phyloP scores from a whole-genome alignment of 345 rosid species.

The Citrus medica region DNA sequence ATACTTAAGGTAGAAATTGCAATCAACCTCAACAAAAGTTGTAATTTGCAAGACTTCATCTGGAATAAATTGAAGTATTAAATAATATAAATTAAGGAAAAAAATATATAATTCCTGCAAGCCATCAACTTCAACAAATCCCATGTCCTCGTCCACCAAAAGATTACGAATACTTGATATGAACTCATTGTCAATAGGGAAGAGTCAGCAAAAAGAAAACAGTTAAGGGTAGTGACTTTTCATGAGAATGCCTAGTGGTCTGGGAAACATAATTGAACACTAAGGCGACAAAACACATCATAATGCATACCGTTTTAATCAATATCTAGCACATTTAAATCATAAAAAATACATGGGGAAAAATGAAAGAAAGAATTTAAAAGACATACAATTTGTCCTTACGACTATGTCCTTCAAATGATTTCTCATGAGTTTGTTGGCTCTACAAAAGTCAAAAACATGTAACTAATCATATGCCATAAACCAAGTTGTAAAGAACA shows the following conservation, averaged over 20 bases:
- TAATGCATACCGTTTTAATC: not conserved
- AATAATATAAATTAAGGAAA: not conserved
- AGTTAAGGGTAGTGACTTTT: not conserved
- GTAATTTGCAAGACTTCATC: not conserved
- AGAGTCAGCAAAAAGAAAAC: not conserved
- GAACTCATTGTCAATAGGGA: not conserved
- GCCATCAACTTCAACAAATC: not conserved
- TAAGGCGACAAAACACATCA: conserved; percentile 2
- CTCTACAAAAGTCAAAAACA: conserved; percentile 19
- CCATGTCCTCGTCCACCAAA: not conserved
- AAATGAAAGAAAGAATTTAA: not conserved
- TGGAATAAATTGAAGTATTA: not conserved
- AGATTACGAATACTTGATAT: not conserved
- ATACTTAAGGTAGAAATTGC: not conserved
- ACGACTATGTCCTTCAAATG: conserved; percentile 9
- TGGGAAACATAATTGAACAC: not conserved
- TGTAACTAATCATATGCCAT: not conserved
- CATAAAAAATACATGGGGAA: not conserved
- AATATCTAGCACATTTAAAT: not conserved
- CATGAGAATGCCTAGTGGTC: not conserved
- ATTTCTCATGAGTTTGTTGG: conserved; percentile 12
- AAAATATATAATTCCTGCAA: not conserved
- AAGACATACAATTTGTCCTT: conserved; percentile 30
- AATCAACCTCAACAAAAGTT: not conserved
- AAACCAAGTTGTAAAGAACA: not conserved